Conservation (phyloP, 2,329 filamentous ascomycete species). For the Epichloe festucae region DNA sequence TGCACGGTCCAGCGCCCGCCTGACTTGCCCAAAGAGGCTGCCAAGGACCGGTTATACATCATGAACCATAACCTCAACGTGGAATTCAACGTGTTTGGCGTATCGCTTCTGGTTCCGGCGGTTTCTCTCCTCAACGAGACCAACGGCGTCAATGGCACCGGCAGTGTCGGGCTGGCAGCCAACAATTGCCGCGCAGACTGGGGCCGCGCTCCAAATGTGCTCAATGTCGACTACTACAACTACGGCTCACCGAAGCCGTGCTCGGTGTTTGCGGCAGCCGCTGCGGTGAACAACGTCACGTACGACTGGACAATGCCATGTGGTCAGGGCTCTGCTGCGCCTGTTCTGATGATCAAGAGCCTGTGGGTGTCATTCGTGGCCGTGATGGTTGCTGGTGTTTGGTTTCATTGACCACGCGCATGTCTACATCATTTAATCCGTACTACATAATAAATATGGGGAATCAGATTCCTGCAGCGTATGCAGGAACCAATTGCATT, state of each 20-base stretch:
- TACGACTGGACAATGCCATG: slow-evolving; percentile 46
- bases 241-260: slow-evolving; percentile 45
- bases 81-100: slow-evolving; percentile 53
- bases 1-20: slow-evolving; percentile 71
- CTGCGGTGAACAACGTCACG: slow-evolving; percentile 56
- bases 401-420: background rate
- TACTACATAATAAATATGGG: no score
- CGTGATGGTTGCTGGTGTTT: background rate
- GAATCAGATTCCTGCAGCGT: no score
- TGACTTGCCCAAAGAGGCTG: slow-evolving; percentile 38
- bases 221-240: slow-evolving; percentile 82
- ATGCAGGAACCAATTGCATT: no score
- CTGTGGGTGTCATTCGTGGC: slow-evolving; percentile 17
- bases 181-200: slow-evolving; percentile 49
- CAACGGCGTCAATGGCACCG: slow-evolving; percentile 51
- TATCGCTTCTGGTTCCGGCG: slow-evolving; percentile 57
- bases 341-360: background rate
- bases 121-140: slow-evolving; percentile 56
- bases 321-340: slow-evolving; percentile 21
- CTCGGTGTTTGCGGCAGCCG: slow-evolving; percentile 65
- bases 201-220: slow-evolving; percentile 59
- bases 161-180: slow-evolving; percentile 52
- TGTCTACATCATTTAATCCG: no score
- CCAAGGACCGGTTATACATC: slow-evolving; percentile 58
- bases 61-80: slow-evolving; percentile 87